These are phyloP conservation scores for Mycogone perniciosa DNA, from an alignment of 2,329 filamentous ascomycete species.

Conservation along the genomic window DNA sequence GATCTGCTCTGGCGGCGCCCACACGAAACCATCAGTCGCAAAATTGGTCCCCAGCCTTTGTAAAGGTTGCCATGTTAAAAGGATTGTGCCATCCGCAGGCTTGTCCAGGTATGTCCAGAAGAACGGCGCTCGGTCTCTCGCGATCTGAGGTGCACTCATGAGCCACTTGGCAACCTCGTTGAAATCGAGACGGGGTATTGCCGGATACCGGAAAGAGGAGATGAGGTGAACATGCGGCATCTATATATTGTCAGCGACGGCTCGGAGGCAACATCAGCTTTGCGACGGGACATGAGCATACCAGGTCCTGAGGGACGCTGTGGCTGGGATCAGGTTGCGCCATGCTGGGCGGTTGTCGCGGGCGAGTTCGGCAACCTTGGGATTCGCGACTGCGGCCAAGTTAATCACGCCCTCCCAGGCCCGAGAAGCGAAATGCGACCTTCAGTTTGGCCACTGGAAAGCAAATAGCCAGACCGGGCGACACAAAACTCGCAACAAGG, in stretches of 20 bases:
- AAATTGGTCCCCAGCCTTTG: conserved; percentile 65
- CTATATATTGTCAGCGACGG: conserved; percentile 38
- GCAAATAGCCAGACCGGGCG: not conserved
- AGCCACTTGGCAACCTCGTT: conserved; percentile 79
- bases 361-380: conserved; percentile 7
- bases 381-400: not conserved
- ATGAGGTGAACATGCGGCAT: conserved; percentile 86
- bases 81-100: conserved; percentile 73
- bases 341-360: conserved; percentile 23
- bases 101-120: conserved; percentile 88
- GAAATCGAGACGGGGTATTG: conserved; percentile 62
- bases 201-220: conserved; percentile 74
- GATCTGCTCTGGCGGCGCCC: conserved; percentile 73
- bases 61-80: conserved; percentile 84
- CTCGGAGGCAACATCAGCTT: not conserved
- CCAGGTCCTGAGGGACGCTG: conserved; percentile 37
- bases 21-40: conserved; percentile 87
- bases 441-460: not conserved
- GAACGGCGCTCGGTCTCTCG: conserved; percentile 78
- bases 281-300: conserved; percentile 21
- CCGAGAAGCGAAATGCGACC: not conserved
- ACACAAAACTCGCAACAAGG: conserved; percentile 7
- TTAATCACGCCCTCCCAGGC: not conserved
- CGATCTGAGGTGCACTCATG: conserved; percentile 74
- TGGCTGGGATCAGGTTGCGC: conserved; percentile 37